Conservation (phyloP, 1,284 basidiomycete species). For the Sphaerobolus stellatus region DNA sequence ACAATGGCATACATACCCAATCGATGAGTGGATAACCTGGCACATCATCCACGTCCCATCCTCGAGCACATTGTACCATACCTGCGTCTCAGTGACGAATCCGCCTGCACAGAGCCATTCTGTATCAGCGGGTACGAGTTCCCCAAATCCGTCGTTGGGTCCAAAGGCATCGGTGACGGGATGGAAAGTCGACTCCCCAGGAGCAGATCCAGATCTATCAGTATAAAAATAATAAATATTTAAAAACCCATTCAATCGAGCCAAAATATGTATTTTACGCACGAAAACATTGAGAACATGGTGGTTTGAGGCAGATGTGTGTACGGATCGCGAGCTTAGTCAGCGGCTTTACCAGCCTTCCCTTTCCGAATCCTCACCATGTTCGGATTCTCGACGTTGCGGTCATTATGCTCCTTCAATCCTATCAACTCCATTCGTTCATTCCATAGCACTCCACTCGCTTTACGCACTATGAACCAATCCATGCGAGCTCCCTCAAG, state of each 20-base stretch:
- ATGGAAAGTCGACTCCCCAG: conserved; percentile 73
- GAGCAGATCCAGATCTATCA: neutral
- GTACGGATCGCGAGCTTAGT: neutral
- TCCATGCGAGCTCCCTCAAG: conserved; percentile 49
- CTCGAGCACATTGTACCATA: conserved; percentile 81
- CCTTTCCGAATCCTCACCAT: neutral
- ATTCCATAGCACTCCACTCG: conserved; percentile 65
- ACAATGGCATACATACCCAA: conserved; percentile 68
- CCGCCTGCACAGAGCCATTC: conserved; percentile 85
- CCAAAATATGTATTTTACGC: too few species aligned
- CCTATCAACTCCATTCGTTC: conserved; percentile 36
- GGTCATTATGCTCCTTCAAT: conserved; percentile 3
- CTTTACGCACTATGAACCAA: conserved; percentile 78
- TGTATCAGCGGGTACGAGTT: conserved; percentile 69
- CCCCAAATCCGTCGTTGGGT: conserved; percentile 64
- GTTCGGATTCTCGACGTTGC: conserved; percentile 7
- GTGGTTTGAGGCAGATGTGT: neutral
- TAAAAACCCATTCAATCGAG: too few species aligned
- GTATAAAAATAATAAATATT: too few species aligned
- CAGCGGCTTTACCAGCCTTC: neutral
- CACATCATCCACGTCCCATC: conserved; percentile 85
- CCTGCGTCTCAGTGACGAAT: conserved; percentile 92
- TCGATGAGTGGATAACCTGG: conserved; percentile 93
- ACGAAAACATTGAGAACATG: too few species aligned
- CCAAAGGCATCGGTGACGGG: conserved; percentile 62